phyloP scores from a whole-genome alignment of 768 basidiomycete genomes.

The Agrocybe pediades region DNA sequence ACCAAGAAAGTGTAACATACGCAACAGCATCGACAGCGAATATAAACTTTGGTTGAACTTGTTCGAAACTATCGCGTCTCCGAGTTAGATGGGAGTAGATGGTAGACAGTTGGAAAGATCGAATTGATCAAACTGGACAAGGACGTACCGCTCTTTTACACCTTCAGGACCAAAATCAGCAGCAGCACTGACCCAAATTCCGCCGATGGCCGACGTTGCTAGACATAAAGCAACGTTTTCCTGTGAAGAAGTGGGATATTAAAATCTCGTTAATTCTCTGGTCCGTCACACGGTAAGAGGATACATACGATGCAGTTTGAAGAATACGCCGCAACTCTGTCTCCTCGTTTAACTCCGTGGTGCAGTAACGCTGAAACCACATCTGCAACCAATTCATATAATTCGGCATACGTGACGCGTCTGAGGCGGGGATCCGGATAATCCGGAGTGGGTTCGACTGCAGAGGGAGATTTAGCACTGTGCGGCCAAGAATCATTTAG shows the following conservation, averaged over 20 bases:
- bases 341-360: constrained; percentile 59
- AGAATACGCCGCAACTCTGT: constrained; percentile 76
- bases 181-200: constrained; percentile 83
- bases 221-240: constrained; percentile 71
- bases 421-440: constrained; percentile 44
- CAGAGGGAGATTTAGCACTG: constrained; percentile 13
- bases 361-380: constrained; percentile 57
- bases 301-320: constrained; percentile 74
- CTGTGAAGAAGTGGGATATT: constrained; percentile 33
- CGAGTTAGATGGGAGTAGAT: background rate
- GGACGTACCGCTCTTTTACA: constrained; percentile 63
- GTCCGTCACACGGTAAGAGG: background rate
- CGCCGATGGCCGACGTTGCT: constrained; percentile 70
- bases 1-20: constrained; percentile 36
- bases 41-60: constrained; percentile 73
- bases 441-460: constrained; percentile 65
- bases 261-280: constrained; percentile 5
- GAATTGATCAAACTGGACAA: constrained; percentile 4
- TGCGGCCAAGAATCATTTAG: constrained; percentile 10
- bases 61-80: constrained; percentile 56
- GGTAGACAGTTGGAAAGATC: constrained; percentile 4
- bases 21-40: constrained; percentile 76
- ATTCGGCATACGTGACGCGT: constrained; percentile 53
- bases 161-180: constrained; percentile 83
- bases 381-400: constrained; percentile 59